Evolutionary conservation across 768 basidiomycete species (phyloP), one percentile per base, ranked within the genome.

Genomic region (Tylopilus felleus): DNA sequence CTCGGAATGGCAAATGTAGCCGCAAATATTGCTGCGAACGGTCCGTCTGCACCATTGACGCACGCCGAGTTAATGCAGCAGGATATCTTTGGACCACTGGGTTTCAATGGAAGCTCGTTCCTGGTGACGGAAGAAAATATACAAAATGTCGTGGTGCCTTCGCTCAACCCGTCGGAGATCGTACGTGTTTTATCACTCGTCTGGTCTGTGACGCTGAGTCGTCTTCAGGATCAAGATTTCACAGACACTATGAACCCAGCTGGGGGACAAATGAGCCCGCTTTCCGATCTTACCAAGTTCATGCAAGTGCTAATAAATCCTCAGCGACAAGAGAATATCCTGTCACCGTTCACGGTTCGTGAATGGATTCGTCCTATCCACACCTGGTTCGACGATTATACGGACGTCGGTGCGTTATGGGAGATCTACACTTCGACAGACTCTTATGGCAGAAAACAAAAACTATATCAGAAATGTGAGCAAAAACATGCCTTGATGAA

Each of bases 221-320:
- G 9, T 2, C 21, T n/a, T 22, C 39, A 78, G 72, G 77, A 80
- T 49, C 59, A 63, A 13, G 68, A 72, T 47, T 72, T 80, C 52
- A 53, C 63, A 17, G 75, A 76, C 46, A 61, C 71, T 0, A 63
- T 62, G 55, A 78, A 80, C 52, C 70, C 80, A 3, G 61, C 76
- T 3, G 80, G 75, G 3, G 81, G 80, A 2, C 81, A 83, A 56
- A 79, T 77, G 59, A 73, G 75, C 55, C 81, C 80, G 0, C 66
- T 83, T 12, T 60, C 72, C 1, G 82, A 83, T 58, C 65, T 79
- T 8, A 63, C 65, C 16, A 75, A 61, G 7, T 47, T 79, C 43
- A 77, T 78, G 71, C 74, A 75, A 49, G 71, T 73, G 4, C 59
- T 82, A 42, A 68, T 83, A 25, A 71, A 80, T 36, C 78, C 81